Evolutionary conservation across 192 early-diverging fungal genomes (phyloP).

Genomic region (Phycomyces nitens): DNA sequence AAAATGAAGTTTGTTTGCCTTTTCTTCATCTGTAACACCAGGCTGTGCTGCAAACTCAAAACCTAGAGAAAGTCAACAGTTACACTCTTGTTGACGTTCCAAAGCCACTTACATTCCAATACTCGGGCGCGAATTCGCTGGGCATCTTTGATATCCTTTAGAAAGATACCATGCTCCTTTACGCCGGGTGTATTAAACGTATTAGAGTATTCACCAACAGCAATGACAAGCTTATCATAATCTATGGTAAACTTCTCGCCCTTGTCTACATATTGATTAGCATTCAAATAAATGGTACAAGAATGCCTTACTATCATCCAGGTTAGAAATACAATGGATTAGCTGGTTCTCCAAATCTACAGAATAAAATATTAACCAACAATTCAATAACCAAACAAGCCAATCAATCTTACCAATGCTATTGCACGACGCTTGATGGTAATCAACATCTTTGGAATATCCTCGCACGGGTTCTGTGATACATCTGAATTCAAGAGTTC

Average conservation of each 20-base stretch:
- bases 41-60: constrained; percentile 76
- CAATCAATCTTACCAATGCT: constrained; percentile 35
- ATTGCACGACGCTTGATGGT: constrained; percentile 64
- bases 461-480: constrained; percentile 80
- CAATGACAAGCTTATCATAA: constrained; percentile 82
- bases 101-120: constrained; percentile 68
- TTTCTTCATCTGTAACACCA: constrained; percentile 58
- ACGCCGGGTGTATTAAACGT: constrained; percentile 86
- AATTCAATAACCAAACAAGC: neutral
- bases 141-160: constrained; percentile 85
- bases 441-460: constrained; percentile 52
- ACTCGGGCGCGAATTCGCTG: constrained; percentile 76
- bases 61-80: constrained; percentile 15
- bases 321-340: constrained; percentile 39
- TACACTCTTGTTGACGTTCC: no score
- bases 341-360: constrained; percentile 40
- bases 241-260: constrained; percentile 45
- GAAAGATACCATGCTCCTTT: constrained; percentile 76
- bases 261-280: neutral
- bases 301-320: constrained; percentile 25
- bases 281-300: neutral
- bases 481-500: constrained; percentile 82
- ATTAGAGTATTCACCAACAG: constrained; percentile 76
- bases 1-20: constrained; percentile 69
- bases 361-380: neutral